Conservation (phyloP, 2,329 filamentous ascomycete genomes). For the Monilinia fructigena region DNA sequence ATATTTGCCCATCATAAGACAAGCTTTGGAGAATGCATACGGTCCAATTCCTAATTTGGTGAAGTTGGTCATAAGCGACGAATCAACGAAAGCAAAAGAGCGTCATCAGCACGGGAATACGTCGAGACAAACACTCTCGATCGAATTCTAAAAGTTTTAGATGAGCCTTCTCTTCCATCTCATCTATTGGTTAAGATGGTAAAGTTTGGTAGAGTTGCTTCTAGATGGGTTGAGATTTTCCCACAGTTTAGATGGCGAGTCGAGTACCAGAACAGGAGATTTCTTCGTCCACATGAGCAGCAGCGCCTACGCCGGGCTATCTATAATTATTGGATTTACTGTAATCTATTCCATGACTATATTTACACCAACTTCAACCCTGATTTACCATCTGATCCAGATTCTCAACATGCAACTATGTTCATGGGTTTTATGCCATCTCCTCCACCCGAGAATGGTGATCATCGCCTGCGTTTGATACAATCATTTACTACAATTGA, state of each 20-base stretch:
- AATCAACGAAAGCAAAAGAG: conserved; percentile 33
- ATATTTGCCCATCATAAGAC: conserved; percentile 32
- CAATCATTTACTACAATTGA: conserved; percentile 35
- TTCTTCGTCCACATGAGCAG: conserved; percentile 35
- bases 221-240: conserved; percentile 39
- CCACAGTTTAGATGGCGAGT: conserved; percentile 39
- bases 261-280: conserved; percentile 36
- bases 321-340: conserved; percentile 40
- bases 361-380: conserved; percentile 36
- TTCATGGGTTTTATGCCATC: conserved; percentile 18
- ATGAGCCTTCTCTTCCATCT: conserved; percentile 32
- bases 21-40: conserved; percentile 35
- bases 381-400: background rate
- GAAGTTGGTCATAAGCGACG: conserved; percentile 36
- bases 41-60: conserved; percentile 35
- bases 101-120: conserved; percentile 37
- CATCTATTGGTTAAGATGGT: conserved; percentile 39
- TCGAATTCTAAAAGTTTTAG: conserved; percentile 31
- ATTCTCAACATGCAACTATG: background rate
- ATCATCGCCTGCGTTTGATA: conserved; percentile 36
- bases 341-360: conserved; percentile 38
- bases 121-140: conserved; percentile 33
- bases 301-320: conserved; percentile 36
- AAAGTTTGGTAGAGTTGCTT: conserved; percentile 36
- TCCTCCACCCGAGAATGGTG: conserved; percentile 31